These are phyloP conservation scores for Isabelozyma rhagii DNA, from an alignment of 805 yeast genomes.

Conservation along the genomic window DNA sequence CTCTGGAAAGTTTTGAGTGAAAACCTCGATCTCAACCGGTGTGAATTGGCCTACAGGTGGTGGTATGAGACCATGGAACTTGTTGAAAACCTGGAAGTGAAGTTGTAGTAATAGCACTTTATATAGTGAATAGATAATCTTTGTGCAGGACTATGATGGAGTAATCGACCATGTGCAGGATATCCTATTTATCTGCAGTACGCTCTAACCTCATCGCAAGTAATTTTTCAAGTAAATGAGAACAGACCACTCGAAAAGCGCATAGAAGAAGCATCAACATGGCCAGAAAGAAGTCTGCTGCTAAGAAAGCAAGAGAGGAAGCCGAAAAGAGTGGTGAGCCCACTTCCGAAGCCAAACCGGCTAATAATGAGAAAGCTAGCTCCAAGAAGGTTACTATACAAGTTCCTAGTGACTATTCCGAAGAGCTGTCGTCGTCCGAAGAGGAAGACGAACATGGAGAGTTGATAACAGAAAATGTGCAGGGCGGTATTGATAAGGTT, in stretches of 20 bases:
- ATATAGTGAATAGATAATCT: too few relatives aligned
- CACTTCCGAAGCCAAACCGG: neutral
- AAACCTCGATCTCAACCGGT: conserved; percentile 55
- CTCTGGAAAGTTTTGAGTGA: conserved; percentile 58
- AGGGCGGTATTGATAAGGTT: conserved; percentile 71
- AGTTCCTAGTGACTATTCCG: conserved; percentile 13
- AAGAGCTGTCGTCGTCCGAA: conserved; percentile 47
- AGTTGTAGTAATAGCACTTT: neutral
- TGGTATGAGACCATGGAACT: conserved; percentile 47
- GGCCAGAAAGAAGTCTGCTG: conserved; percentile 88
- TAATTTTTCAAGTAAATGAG: neutral
- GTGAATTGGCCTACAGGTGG: conserved; percentile 56
- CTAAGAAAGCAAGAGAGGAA: conserved; percentile 62
- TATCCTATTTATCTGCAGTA: neutral
- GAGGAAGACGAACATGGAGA: conserved; percentile 94
- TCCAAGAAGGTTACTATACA: conserved; percentile 1
- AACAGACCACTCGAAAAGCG: neutral
- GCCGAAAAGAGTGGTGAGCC: conserved; percentile 18
- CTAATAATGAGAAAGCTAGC: conserved; percentile 5
- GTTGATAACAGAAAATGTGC: conserved; percentile 80
- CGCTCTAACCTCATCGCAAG: neutral
- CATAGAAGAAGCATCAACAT: conserved; percentile 28
- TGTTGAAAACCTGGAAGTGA: neutral
- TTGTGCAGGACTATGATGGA: neutral
- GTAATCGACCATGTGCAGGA: neutral